Evolutionary conservation across 768 basidiomycete genomes (phyloP).

Genomic region (Antrodiella citrinella): DNA sequence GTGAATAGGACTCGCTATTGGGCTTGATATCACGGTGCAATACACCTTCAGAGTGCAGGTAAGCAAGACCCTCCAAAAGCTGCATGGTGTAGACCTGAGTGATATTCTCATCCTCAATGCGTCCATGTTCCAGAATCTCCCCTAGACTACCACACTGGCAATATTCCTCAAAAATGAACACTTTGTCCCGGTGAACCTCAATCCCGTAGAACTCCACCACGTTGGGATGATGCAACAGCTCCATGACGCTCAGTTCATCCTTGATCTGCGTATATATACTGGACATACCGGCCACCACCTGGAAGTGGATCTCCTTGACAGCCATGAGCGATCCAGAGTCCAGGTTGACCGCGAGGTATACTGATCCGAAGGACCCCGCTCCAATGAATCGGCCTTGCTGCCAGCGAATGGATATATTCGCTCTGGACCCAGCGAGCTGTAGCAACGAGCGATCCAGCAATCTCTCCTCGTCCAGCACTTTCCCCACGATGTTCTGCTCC

Average conservation of each 20-base stretch:
- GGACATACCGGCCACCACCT: conserved; percentile 83
- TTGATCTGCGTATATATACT: conserved; percentile 88
- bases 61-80: conserved; percentile 90
- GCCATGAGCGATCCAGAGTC: conserved; percentile 97
- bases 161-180: conserved; percentile 98
- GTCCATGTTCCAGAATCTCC: conserved; percentile 80
- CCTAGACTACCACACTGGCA: conserved; percentile 94
- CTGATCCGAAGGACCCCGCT: conserved; percentile 96
- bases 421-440: conserved; percentile 88
- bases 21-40: conserved; percentile 98
- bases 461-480: conserved; percentile 89
- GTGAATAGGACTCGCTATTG: conserved; percentile 66
- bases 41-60: conserved; percentile 87
- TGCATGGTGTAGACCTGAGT: conserved; percentile 95
- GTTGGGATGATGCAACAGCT: conserved; percentile 94
- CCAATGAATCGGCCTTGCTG: conserved; percentile 98
- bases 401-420: conserved; percentile 95
- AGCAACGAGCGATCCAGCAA: conserved; percentile 90
- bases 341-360: conserved; percentile 96
- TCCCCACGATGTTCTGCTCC: conserved; percentile 75
- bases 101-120: conserved; percentile 95
- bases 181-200: conserved; percentile 96
- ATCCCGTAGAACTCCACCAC: conserved; percentile 99
- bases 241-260: conserved; percentile 96
- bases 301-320: conserved; percentile 97